Base-by-base conservation (phyloP, 2,329 filamentous ascomycete genomes). In the Sclerotinia glacialis region DNA sequence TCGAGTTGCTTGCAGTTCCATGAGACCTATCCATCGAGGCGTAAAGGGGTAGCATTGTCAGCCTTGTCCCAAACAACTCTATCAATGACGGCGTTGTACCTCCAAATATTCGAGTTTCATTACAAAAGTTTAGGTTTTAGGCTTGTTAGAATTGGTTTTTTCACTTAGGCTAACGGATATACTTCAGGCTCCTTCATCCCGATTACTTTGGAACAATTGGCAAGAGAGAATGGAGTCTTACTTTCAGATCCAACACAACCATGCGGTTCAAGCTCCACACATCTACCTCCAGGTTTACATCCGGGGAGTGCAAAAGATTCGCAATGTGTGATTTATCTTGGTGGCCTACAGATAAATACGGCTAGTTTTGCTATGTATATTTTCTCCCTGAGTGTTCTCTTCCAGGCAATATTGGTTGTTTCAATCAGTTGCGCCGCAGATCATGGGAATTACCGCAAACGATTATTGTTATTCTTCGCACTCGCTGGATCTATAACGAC, bases 311-410 rank as follows among this genome's bases (percentile, higher is more conserved):
- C 71, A 72, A 72, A 77, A 72, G 70, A 82, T 71, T 83, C 83
- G 59, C 92, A 96, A 76, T 99, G 95, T 76, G 82, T 98, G 68
- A 87, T 98, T 67, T 86, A 89, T 70, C 82, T 98, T 6, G 80
- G 96, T 31, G 94, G 94, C 7, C 78, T 90, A 68, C 89, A 96
- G 74, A 89, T 99, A 79, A 98, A 98, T 78, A 97, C 94, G 0
- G 93, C 94, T 46, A 96, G 91, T 78, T 97, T 98, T 78, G 94
- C 93, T 76, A 96, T 98, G 92, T 98, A 98, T 79, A 97, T 93
- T 2, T 99, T 99, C 78, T 96, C 93, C 67, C 82, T 96, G 74
- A 96, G 92, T 76, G 95, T 99, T 1, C 78, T 97, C 26, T 78
- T 97, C 14, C 95, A 99, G 77, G 91, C 93, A 1, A 79, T 98